Evolutionary conservation across 2,329 filamentous ascomycete species (phyloP), one percentile per base, ranked within the genome.

Genomic region (Cladophialophora exuberans): DNA sequence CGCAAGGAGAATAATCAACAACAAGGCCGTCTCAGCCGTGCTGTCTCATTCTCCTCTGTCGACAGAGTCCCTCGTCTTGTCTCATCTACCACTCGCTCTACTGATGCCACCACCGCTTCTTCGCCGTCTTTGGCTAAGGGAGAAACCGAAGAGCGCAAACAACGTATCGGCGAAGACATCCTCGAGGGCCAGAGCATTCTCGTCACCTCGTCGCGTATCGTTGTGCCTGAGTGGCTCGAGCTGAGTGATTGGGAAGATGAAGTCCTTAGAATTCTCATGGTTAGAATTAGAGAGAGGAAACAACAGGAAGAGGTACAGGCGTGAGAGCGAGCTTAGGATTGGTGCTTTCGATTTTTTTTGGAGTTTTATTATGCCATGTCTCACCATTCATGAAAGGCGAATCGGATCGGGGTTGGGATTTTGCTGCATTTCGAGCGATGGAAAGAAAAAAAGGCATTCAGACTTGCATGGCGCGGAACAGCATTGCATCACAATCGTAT

Each of bases 211-310:
- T 11, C 50, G 17, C 25, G 36, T 11, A 56, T 63, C 45, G 11
- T 60, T 26, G 44, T 58, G 22, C 61, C 61, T 2, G 61, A 63
- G n/a, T 59, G 56, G 54, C 41, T 62, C 10, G 41, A 58, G 31
- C 33, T 59, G 35, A 57, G 45, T 30, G 56, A 59, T 20, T 60
- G 54, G 57, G 60, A 62, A 28, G 53, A 59, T 26, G 53, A 59
- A 18, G 48, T 62, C 7, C 38, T 62, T 41, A 20, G 59, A 42
- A 62, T 61, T n/a, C 28, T 62, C 26, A 59, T 56, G 55, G 54
- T 57, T 26, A 26, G 60, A 20, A 50, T 62, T 31, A 51, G 44
- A 31, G 48, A 59, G 22, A 42, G 43, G 4, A 38, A 28, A 46
- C 42, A 5, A 3, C 6, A 6, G 39, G 22, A 26, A 22, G 11